Evolutionary conservation across 2,329 filamentous ascomycete genomes (phyloP).

Genomic region (Fusarium armeniacum): DNA sequence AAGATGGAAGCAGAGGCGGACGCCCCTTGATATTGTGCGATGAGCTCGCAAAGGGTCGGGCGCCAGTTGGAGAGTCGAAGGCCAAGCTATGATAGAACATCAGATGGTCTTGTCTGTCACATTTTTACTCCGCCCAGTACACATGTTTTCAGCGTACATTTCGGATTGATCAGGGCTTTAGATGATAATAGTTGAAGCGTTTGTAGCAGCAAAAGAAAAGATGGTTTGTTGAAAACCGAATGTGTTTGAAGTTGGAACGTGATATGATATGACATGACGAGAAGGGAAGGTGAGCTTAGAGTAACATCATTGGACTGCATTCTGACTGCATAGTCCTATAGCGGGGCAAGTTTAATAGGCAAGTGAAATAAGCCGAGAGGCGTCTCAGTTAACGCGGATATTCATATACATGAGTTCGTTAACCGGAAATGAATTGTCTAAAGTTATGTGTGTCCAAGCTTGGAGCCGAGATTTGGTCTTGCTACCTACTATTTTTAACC

Average conservation of each 20-base stretch:
- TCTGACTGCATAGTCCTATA: conserved; percentile 20
- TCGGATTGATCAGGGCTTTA: neutral
- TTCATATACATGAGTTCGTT: conserved; percentile 6
- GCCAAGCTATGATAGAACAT: conserved; percentile 48
- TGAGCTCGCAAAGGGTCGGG: conserved; percentile 55
- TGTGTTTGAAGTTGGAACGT: conserved; percentile 1
- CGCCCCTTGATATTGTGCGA: conserved; percentile 61
- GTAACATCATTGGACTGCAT: conserved; percentile 16
- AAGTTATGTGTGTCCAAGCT: neutral
- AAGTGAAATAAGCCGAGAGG: conserved; percentile 15
- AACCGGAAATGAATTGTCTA: conserved; percentile 7
- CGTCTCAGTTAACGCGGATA: conserved; percentile 27
- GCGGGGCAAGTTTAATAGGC: conserved; percentile 38
- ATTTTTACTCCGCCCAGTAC: conserved; percentile 5
- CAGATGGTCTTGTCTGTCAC: conserved; percentile 21
- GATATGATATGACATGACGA: conserved; percentile 17
- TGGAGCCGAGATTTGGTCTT: neutral
- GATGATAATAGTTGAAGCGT: conserved; percentile 28
- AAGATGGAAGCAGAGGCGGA: conserved; percentile 68
- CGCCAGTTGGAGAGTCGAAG: conserved; percentile 36
- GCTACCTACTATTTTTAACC: neutral
- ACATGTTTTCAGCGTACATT: conserved; percentile 4
- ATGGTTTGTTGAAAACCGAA: conserved; percentile 8
- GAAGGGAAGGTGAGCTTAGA: conserved; percentile 22
- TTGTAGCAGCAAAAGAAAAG: conserved; percentile 25